These are phyloP conservation scores for Diaporthe humulicola DNA, from an alignment of 2,329 filamentous ascomycete species.

Conservation along the genomic window DNA sequence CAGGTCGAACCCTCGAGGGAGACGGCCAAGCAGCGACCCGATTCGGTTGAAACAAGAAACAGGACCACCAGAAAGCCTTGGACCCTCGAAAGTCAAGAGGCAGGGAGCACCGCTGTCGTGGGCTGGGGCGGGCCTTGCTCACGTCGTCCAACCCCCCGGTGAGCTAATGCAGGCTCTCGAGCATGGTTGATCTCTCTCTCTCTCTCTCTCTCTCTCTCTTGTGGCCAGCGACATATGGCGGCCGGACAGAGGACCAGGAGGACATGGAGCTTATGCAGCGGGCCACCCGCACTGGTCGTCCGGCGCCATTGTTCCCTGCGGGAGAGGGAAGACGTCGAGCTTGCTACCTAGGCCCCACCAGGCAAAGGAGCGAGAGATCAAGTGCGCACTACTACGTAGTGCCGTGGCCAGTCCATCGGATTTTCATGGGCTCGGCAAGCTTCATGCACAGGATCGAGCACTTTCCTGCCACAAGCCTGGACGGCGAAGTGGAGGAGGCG, in stretches of 20 bases:
- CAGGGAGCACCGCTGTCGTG: conserved; percentile 25
- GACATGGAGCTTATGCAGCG: conserved; percentile 30
- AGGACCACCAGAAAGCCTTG: conserved; percentile 1
- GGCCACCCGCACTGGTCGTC: conserved; percentile 23
- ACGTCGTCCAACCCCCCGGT: conserved; percentile 14
- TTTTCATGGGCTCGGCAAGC: conserved; percentile 23
- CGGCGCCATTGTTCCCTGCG: conserved; percentile 18
- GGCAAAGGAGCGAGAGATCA: not conserved
- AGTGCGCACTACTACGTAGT: conserved; percentile 12
- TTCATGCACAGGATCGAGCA: conserved; percentile 33
- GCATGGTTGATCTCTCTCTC: conserved; percentile 18
- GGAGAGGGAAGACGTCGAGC: not conserved
- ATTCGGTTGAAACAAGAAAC: conserved; percentile 31
- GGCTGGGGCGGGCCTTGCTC: conserved; percentile 3
- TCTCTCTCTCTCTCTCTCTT: no score
- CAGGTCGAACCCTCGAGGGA: not conserved
- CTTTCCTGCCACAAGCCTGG: conserved; percentile 3
- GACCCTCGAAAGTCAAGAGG: conserved; percentile 15
- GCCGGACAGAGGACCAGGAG: not conserved
- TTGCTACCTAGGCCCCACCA: conserved; percentile 2
- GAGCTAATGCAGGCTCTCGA: conserved; percentile 34
- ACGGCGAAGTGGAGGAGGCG: no score
- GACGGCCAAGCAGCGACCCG: conserved; percentile 31
- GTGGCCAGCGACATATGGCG: not conserved
- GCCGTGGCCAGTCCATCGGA: conserved; percentile 27